Evolutionary conservation across 257 asterid genomes (phyloP).

Genomic region (Datura wrightii): DNA sequence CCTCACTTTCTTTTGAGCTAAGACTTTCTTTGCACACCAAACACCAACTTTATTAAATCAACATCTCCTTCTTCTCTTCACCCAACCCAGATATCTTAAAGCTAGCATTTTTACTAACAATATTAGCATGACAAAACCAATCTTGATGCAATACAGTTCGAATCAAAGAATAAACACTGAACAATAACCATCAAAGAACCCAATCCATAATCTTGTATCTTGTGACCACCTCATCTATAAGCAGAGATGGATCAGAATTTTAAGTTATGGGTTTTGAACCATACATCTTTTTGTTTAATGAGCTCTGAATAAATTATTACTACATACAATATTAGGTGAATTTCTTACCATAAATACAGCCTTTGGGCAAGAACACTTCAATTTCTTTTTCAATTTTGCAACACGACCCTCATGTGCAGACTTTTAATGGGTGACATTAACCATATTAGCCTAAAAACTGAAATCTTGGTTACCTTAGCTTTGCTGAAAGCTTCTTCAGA

Average conservation of each 20-base stretch:
- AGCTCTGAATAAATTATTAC: not conserved
- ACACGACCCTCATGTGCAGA: too few relatives aligned
- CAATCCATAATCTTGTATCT: not conserved
- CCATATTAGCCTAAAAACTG: not conserved
- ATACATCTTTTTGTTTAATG: not conserved
- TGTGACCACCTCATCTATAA: not conserved
- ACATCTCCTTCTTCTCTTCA: not conserved
- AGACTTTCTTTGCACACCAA: not conserved
- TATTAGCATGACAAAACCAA: not conserved
- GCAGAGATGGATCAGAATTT: not conserved
- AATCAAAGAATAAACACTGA: not conserved
- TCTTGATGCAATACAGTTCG: not conserved
- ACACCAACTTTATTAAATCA: conserved; percentile 19
- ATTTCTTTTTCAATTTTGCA: too few relatives aligned
- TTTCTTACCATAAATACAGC: too few relatives aligned
- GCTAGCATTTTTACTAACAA: not conserved
- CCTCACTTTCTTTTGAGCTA: not conserved
- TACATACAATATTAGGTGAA: not conserved
- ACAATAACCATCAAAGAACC: not conserved
- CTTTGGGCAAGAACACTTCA: too few relatives aligned
- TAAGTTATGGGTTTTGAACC: not conserved
- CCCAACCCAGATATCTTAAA: not conserved
- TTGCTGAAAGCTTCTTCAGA: conserved; percentile 93
- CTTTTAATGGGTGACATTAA: not conserved
- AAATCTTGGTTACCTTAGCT: conserved; percentile 72